These are phyloP conservation scores for Maudiozyma humilis DNA, from an alignment of 1,139 yeast genomes.

Conservation along the genomic window DNA sequence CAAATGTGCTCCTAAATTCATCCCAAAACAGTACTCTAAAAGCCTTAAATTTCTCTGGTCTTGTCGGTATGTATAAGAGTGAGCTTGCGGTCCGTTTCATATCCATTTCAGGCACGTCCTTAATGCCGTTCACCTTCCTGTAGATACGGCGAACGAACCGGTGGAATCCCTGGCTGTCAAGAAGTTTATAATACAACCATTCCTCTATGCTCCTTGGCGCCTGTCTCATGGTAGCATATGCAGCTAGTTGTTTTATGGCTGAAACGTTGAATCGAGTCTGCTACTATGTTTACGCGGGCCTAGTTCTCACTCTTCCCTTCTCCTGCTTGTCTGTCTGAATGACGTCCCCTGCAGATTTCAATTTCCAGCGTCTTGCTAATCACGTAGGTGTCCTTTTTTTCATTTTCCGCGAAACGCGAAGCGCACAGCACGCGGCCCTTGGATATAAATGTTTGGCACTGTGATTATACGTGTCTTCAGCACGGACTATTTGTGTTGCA, in stretches of 20 bases:
- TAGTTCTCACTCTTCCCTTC: too few relatives aligned
- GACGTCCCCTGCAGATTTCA: too few relatives aligned
- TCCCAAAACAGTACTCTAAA: slow-evolving; percentile 54
- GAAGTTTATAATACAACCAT: slow-evolving; percentile 41
- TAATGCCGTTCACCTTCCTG: slow-evolving; percentile 57
- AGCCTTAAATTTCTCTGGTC: slow-evolving; percentile 51
- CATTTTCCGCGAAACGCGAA: not conserved
- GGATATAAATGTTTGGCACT: not conserved
- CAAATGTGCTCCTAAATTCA: slow-evolving; percentile 51
- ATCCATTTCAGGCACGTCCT: slow-evolving; percentile 28
- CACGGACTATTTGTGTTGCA: not conserved
- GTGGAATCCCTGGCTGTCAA: slow-evolving; percentile 59
- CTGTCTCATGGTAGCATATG: not conserved
- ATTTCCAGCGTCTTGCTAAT: not conserved
- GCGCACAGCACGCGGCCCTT: not conserved
- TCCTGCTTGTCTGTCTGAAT: too few relatives aligned
- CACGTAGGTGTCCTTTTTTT: not conserved
- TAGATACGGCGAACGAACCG: slow-evolving; percentile 59
- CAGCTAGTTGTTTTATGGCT: not conserved
- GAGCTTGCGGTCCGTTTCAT: slow-evolving; percentile 29
- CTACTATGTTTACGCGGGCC: too few relatives aligned
- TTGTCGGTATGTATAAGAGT: slow-evolving; percentile 40
- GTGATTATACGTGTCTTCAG: not conserved
- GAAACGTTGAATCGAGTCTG: too few relatives aligned
- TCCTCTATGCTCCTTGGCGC: slow-evolving; percentile 41